Base-by-base conservation (phyloP, 129 eudicot genomes). In the Escallonia rubra region DNA sequence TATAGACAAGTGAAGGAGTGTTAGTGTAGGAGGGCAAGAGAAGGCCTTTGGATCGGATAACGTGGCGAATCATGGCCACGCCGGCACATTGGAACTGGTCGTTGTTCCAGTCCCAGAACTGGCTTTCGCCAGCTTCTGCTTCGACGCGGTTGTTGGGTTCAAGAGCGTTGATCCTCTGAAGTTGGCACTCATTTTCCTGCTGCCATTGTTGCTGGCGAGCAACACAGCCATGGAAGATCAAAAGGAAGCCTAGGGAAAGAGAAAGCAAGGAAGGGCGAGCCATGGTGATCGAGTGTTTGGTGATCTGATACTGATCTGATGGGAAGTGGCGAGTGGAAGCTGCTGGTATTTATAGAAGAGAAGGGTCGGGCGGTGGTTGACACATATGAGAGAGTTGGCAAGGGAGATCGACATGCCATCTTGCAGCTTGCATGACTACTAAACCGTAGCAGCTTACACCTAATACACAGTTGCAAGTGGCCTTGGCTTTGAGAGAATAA, bases 121-220 rank as follows among this genome's bases (percentile, higher is more conserved):
- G 90, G 2, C 90, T 75, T 1, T 58, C 68, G 2, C 96, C 97
- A 6, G 87, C 96, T 73, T 90, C 97, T 4, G 95, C 69, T 49
- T 74, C 57, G 73, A 90, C 1, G 1, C 70, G 63, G 10, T 57
- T 15, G 15, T 54, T 41, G 6, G 97, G 96, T 62, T 90, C 82
- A 4, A 58, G 87, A 13, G 96, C 78, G 3, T 62, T 71, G 51
- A 87, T 59, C 47, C 86, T 75, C 5, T 59, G 47, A 52, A 91
- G 57, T 48, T 74, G 83, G 76, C 97, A 91, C 67, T 75, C 75
- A 56, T 72, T 72, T 47, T 74, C 14, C 41, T 68, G 75, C 41
- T 42, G 71, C 63, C 50, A 76, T 48, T 50, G 54, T 6, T 61
- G 68, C 66, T 55, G 67, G 6, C 56, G 71, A 50, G 91, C 84